These are phyloP conservation scores for Pseudonitzschia pungens DNA, from an alignment of 108 stramenopile species.

Conservation along the genomic window DNA sequence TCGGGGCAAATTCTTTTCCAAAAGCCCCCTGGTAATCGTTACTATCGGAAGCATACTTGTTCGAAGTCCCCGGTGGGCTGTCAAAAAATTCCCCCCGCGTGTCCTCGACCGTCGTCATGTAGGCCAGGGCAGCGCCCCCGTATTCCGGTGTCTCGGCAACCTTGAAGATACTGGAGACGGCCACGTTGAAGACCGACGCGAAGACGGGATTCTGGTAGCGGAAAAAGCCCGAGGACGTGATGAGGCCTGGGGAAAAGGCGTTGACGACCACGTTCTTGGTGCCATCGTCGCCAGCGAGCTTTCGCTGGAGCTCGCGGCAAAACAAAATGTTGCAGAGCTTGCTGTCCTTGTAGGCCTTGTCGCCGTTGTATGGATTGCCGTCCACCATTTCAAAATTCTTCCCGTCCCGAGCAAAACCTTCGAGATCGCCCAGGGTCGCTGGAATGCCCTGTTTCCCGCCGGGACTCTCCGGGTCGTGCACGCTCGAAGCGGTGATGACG, in stretches of 20 bases:
- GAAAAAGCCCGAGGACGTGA: slow-evolving; percentile 79
- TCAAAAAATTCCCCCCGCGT: slow-evolving; percentile 52
- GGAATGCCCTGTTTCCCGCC: slow-evolving; percentile 75
- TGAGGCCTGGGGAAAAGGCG: slow-evolving; percentile 82
- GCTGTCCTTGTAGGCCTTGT: slow-evolving; percentile 92
- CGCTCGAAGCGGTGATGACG: slow-evolving; percentile 80
- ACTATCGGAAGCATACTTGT: not conserved
- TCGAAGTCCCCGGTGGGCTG: slow-evolving; percentile 63
- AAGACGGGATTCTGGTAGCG: slow-evolving; percentile 87
- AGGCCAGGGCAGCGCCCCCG: slow-evolving; percentile 80
- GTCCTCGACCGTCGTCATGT: slow-evolving; percentile 54
- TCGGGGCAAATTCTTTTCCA: slow-evolving; percentile 63
- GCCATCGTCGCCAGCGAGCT: slow-evolving; percentile 37
- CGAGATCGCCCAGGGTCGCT: slow-evolving; percentile 78
- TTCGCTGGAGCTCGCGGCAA: slow-evolving; percentile 72
- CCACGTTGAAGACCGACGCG: slow-evolving; percentile 46
- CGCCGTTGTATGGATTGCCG: slow-evolving; percentile 76
- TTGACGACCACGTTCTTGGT: slow-evolving; percentile 61
- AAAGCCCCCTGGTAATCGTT: slow-evolving; percentile 80
- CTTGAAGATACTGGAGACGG: slow-evolving; percentile 18
- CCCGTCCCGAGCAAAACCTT: slow-evolving; percentile 64
- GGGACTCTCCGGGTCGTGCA: slow-evolving; percentile 85
- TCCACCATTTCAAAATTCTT: slow-evolving; percentile 84
- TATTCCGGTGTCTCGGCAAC: slow-evolving; percentile 36
- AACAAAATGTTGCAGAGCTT: slow-evolving; percentile 87